A percentile compares a stretch with the other conserved stretches of the same genome.
Conservation (phyloP, 2,329 filamentous ascomycete genomes). For the Microdochium paspali region DNA sequence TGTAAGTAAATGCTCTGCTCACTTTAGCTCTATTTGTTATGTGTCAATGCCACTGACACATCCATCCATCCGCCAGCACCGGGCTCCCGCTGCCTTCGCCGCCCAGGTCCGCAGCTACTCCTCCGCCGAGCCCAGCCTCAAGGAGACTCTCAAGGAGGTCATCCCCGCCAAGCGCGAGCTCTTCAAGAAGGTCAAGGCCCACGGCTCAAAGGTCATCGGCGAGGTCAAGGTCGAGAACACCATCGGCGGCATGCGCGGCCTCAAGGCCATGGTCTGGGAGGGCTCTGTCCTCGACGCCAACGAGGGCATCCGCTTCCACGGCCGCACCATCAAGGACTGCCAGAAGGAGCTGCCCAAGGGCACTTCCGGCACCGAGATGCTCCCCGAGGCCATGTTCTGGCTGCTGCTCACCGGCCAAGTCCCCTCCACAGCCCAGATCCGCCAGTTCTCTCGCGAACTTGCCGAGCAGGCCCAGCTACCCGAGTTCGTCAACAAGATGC, state of each 20-base stretch:
- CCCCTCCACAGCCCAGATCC: slow-evolving; percentile 72
- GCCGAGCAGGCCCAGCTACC: slow-evolving; percentile 81
- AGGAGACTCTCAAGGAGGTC: slow-evolving; percentile 70
- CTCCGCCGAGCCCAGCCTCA: slow-evolving; percentile 78
- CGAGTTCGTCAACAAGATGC: slow-evolving; percentile 73
- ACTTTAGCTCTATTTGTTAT: too few relatives aligned
- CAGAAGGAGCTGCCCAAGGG: slow-evolving; percentile 91
- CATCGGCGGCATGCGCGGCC: slow-evolving; percentile 83
- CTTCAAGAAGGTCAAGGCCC: slow-evolving; percentile 84
- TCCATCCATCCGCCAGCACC: slow-evolving; percentile 13
- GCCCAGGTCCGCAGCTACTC: slow-evolving; percentile 51
- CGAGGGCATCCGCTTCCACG: slow-evolving; percentile 97
- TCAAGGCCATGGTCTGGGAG: slow-evolving; percentile 99
- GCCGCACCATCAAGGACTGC: slow-evolving; percentile 96
- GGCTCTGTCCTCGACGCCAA: slow-evolving; percentile 93
- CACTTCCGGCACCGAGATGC: slow-evolving; percentile 86
- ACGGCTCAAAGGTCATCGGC: slow-evolving; percentile 73
- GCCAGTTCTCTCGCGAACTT: slow-evolving; percentile 73
- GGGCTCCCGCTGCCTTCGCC: slow-evolving; percentile 16
- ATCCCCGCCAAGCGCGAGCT: slow-evolving; percentile 93
- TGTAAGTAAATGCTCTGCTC: slow-evolving; percentile 33
- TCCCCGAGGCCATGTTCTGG: slow-evolving; percentile 99
- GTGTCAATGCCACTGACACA: neutral
- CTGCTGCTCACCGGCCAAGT: slow-evolving; percentile 89
- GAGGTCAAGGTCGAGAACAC: slow-evolving; percentile 92